phyloP scores from a whole-genome alignment of 129 eudicot genomes.

The Pulicaria dysenterica region DNA sequence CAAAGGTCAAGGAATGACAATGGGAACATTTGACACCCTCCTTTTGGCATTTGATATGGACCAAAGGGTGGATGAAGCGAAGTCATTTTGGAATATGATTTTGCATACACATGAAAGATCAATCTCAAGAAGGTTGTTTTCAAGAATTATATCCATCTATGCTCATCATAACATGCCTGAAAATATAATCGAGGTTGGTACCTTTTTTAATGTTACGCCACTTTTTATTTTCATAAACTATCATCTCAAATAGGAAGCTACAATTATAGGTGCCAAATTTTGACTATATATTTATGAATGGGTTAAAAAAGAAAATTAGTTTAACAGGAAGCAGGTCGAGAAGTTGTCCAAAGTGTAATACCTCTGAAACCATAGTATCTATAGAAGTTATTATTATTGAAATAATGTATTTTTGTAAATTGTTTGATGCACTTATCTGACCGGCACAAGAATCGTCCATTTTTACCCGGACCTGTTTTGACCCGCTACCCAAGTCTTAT shows the following conservation, averaged over 20 bases:
- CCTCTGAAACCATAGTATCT: no score
- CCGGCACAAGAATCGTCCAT: no score
- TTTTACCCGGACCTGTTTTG: neutral
- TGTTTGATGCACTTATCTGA: no score
- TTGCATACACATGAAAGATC: constrained; percentile 84
- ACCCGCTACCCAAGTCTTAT: neutral
- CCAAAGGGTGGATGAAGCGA: constrained; percentile 76
- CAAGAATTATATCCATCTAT: constrained; percentile 64
- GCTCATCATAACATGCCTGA: constrained; percentile 62
- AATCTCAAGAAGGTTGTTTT: constrained; percentile 69
- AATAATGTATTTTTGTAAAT: no score
- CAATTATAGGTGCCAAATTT: no score
- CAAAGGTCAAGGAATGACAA: constrained; percentile 97
- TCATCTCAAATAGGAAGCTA: neutral
- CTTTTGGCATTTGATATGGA: constrained; percentile 87
- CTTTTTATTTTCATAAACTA: neutral
- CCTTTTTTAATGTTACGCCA: neutral
- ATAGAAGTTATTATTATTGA: no score
- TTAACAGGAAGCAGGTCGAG: no score
- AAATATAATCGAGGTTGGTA: constrained; percentile 57
- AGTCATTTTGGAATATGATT: constrained; percentile 87
- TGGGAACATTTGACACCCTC: constrained; percentile 88
- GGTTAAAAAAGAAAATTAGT: no score
- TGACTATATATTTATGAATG: no score
- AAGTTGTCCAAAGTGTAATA: no score